These are phyloP conservation scores for Ceratocystis colombiana DNA, from an alignment of 2,329 filamentous ascomycete species.

Conservation along the genomic window DNA sequence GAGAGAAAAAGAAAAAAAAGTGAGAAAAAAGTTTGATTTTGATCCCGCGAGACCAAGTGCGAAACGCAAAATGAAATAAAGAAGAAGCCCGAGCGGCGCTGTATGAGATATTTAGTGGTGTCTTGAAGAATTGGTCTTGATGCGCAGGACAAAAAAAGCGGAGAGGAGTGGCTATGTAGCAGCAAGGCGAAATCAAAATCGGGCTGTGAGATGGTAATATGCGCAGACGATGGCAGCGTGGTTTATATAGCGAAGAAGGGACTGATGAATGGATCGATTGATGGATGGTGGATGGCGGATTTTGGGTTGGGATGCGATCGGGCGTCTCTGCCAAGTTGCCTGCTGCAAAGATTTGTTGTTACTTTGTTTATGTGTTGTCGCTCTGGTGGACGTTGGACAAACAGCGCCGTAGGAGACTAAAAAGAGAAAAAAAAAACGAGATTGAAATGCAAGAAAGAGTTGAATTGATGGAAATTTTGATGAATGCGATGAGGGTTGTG, in stretches of 20 bases:
- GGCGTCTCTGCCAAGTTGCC: not conserved
- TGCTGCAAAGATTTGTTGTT: not conserved
- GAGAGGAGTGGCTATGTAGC: not conserved
- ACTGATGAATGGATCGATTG: not conserved
- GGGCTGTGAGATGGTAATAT: not conserved
- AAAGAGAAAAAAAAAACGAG: not conserved
- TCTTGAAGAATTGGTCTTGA: not conserved
- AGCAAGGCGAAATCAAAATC: not conserved
- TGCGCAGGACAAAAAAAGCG: not conserved
- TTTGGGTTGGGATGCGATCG: not conserved
- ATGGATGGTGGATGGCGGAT: not conserved
- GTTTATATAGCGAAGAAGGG: not conserved
- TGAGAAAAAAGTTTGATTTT: not conserved
- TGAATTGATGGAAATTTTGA: not conserved
- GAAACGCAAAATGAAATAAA: not conserved
- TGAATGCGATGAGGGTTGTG: not conserved
- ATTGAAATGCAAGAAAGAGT: not conserved
- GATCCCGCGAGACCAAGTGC: not conserved
- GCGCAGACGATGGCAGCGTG: not conserved
- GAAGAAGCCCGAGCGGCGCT: conserved; percentile 2
- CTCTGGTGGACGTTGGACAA: not conserved
- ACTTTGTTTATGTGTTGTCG: not conserved
- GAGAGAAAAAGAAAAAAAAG: conserved; percentile 1
- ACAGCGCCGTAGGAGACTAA: not conserved
- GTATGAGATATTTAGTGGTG: conserved; percentile 2